phyloP scores from a whole-genome alignment of 208 protist genomes.

The Herpetomonas tarakana region DNA sequence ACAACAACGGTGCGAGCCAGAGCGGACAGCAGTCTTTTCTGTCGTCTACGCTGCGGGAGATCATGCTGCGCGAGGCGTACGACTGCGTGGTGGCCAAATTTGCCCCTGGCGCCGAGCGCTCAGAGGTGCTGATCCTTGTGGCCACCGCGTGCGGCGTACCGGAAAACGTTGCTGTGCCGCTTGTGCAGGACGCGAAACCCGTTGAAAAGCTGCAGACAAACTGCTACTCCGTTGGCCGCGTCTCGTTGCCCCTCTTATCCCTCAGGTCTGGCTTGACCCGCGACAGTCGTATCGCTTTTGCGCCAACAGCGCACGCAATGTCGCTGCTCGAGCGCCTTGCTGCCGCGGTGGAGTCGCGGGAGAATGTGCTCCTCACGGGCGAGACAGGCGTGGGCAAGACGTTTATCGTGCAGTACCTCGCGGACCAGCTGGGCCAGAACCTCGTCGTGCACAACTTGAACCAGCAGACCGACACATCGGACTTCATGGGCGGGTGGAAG shows the following conservation, averaged over 20 bases:
- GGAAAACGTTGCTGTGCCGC: conserved; percentile 53
- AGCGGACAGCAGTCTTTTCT: conserved; percentile 36
- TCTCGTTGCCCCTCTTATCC: conserved; percentile 46
- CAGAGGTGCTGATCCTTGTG: conserved; percentile 30
- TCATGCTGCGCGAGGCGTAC: conserved; percentile 92
- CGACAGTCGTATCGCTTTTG: conserved; percentile 89
- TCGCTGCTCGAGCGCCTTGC: conserved; percentile 95
- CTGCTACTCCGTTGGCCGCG: conserved; percentile 59
- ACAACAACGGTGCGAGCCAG: conserved; percentile 14
- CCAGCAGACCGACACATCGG: conserved; percentile 98
- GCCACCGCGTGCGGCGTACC: conserved; percentile 57
- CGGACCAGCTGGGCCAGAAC: conserved; percentile 84
- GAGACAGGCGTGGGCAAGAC: conserved; percentile 98
- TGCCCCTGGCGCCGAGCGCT: conserved; percentile 47
- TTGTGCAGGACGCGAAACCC: conserved; percentile 69
- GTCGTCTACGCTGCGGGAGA: conserved; percentile 79
- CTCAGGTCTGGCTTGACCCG: conserved; percentile 20
- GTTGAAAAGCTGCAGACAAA: conserved; percentile 38
- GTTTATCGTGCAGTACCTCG: conserved; percentile 92
- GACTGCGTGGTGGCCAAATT: conserved; percentile 89
- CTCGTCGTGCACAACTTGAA: conserved; percentile 98
- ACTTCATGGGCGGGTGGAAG: conserved; percentile 99
- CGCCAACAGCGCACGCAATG: conserved; percentile 93
- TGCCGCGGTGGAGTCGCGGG: conserved; percentile 81
- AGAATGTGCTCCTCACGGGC: conserved; percentile 98